Percentiles rank a stretch among this genome's conserved stretches.
These are phyloP conservation scores for Tetratostichococcus sp. DNA, from an alignment of 139 green algal species.

Conservation along the genomic window DNA sequence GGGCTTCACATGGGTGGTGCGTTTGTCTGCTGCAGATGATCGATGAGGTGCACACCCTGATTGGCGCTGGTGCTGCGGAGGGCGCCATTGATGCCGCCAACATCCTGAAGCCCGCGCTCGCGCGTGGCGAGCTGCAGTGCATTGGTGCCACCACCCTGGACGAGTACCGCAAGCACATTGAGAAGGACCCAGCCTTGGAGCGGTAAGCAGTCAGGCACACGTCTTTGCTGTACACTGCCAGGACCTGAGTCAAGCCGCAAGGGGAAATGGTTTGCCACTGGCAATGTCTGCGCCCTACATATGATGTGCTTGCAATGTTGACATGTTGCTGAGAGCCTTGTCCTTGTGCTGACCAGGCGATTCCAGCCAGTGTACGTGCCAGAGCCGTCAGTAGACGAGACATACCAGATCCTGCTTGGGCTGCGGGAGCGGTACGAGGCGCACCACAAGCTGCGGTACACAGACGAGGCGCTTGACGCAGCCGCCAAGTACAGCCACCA, in stretches of 20 bases:
- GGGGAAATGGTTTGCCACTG: too few species aligned
- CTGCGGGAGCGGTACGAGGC: constrained; percentile 90
- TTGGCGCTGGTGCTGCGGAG: constrained; percentile 95
- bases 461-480: constrained; percentile 88
- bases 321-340: too few species aligned
- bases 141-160: constrained; percentile 98
- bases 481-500: constrained; percentile 89
- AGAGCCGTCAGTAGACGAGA: constrained; percentile 96
- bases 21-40: constrained; percentile 38
- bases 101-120: constrained; percentile 98
- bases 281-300: too few species aligned
- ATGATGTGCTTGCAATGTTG: too few species aligned
- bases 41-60: constrained; percentile 93
- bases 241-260: too few species aligned
- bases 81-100: constrained; percentile 98
- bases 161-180: constrained; percentile 99
- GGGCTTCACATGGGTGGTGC: too few species aligned
- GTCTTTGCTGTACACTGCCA: too few species aligned
- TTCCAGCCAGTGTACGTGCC: constrained; percentile 88
- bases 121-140: constrained; percentile 97
- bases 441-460: constrained; percentile 99
- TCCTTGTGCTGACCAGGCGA: constrained; percentile 35
- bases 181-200: constrained; percentile 98
- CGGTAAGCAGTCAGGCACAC: constrained; percentile 53
- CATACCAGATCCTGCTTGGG: constrained; percentile 90